Evolutionary conservation across 257 asterid species (phyloP), one percentile per base, ranked within the genome.

Genomic region (Henckelia pumila): DNA sequence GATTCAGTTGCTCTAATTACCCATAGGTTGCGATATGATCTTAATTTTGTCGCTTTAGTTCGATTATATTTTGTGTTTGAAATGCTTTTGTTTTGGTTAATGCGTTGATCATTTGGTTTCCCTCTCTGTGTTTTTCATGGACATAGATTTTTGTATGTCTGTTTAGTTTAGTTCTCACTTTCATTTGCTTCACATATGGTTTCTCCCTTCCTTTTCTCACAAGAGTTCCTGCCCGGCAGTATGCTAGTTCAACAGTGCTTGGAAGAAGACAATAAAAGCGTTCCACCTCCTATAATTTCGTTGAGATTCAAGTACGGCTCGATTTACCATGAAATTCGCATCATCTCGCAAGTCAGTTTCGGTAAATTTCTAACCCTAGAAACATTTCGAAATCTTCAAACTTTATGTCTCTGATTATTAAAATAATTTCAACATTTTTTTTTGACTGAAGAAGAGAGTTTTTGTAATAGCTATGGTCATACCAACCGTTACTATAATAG

Each of bases 211-310:
- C n/a, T n/a, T n/a, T n/a, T n/a, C n/a, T n/a, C n/a, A n/a, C n/a
- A n/a, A n/a, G 98, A 92, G 69, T 77, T 86, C 50, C 53, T 96
- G 76, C 98, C 98, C 32, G 86, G 98, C 16, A 97, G 98, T 64
- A 92, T 92, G 98, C 76, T 92, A 63, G 98, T 92, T 20, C 98
- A 92, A 79, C 83, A 79, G 71, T 87, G 98, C 19, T 47, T 80
- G 8, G 92, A 80, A 60, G 77, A 73, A 0, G 91, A 84, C 52
- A 75, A 79, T 17, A 80, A 66, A 76, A 78, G 76, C 10, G 81
- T 62, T 1, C 90, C 92, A 6, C 91, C 95, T 0, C 96, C 98
- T 2, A 80, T 82, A 6, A 87, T 92, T 47, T 92, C 96, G 21
- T 83, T 87, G 5, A 86, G 96, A 55, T 97, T 92, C 76, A 92